Conservation (phyloP, 78 protist species). For the Speleostelium caveatum region DNA sequence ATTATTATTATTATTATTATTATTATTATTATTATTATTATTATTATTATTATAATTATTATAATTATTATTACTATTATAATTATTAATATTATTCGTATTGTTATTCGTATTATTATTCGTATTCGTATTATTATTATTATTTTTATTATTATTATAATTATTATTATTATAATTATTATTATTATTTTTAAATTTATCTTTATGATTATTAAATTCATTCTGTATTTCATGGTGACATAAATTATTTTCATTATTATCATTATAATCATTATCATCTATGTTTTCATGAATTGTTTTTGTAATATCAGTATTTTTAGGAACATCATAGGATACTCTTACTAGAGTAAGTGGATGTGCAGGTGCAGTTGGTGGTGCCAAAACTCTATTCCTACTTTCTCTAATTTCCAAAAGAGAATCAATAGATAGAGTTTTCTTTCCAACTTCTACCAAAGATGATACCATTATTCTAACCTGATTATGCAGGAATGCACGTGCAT, state of each 20-base stretch:
- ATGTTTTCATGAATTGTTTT: no score
- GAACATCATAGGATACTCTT: conserved; percentile 23
- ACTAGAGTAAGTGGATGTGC: conserved; percentile 42
- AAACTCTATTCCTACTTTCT: conserved; percentile 13
- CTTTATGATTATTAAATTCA: no score
- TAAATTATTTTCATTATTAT: no score
- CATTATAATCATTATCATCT: no score
- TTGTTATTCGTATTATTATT: conserved; percentile 4
- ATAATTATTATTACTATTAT: no score
- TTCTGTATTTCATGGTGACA: no score
- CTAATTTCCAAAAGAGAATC: conserved; percentile 17
- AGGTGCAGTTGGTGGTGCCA: conserved; percentile 58
- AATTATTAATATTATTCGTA: not conserved
- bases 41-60: no score
- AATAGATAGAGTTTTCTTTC: conserved; percentile 4
- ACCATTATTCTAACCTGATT: conserved; percentile 73
- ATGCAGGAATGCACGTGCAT: conserved; percentile 58
- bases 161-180: conserved; percentile 18
- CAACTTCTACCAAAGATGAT: conserved; percentile 23
- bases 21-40: not conserved
- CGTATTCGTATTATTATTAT: not conserved
- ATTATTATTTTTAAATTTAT: conserved; percentile 3
- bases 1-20: not conserved
- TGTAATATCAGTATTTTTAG: not conserved
- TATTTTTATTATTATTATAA: not conserved